Evolutionary conservation across 352 stramenopile species (phyloP).

Genomic region (Pythium brassicae): DNA sequence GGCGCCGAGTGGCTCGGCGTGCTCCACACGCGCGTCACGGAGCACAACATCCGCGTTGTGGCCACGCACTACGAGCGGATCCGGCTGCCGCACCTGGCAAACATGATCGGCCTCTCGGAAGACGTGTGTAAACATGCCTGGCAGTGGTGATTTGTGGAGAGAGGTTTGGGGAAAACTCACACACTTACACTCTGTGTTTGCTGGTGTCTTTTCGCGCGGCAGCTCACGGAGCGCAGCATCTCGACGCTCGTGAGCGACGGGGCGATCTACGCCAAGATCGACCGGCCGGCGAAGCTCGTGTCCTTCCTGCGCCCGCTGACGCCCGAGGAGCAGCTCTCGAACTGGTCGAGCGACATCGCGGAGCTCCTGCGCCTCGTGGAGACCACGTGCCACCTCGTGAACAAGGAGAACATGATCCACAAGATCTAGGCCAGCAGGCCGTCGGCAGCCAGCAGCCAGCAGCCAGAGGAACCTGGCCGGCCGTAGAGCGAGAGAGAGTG

Average conservation of each 20-base stretch:
- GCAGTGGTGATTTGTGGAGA: neutral
- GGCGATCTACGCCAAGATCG: constrained; percentile 96
- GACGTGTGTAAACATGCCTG: constrained; percentile 45
- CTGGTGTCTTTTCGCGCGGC: neutral
- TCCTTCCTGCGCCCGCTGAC: constrained; percentile 90
- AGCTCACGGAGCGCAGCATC: constrained; percentile 76
- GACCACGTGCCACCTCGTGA: constrained; percentile 97
- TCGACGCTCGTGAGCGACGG: constrained; percentile 92
- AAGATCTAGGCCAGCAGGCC: constrained; percentile 57
- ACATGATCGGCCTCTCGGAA: constrained; percentile 91
- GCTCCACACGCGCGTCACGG: constrained; percentile 92
- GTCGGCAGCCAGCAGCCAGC: neutral
- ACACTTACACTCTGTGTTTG: neutral
- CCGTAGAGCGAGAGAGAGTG: constrained; percentile 2
- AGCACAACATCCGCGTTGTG: constrained; percentile 97
- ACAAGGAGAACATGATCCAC: constrained; percentile 99
- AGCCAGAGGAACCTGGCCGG: constrained; percentile 4
- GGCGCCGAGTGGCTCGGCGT: constrained; percentile 82
- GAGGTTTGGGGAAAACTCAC: neutral
- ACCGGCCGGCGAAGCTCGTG: constrained; percentile 96
- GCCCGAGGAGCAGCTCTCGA: constrained; percentile 92
- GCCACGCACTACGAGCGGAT: constrained; percentile 96
- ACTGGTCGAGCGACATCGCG: constrained; percentile 96
- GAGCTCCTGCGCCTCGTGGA: constrained; percentile 95
- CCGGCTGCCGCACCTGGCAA: constrained; percentile 87